A percentile compares a stretch with the other conserved stretches of the same genome.
Evolutionary conservation across 2,329 filamentous ascomycete genomes (phyloP).

Genomic region (Thermothelomyces thermophilus): DNA sequence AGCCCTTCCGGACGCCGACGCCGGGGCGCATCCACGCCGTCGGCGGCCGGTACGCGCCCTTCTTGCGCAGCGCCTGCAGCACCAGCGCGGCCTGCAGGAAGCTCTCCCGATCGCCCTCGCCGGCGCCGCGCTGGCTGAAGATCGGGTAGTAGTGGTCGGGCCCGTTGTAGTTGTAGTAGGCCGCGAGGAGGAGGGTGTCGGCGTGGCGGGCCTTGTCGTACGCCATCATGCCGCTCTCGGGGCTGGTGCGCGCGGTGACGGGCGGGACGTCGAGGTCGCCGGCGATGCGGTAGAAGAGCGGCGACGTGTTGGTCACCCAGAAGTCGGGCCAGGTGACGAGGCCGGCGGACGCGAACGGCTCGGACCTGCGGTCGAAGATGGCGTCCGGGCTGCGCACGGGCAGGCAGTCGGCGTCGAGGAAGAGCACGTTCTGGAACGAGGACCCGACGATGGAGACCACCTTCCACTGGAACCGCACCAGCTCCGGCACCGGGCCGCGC

Average conservation of each 20-base stretch:
- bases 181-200: conserved; percentile 40
- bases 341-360: conserved; percentile 46
- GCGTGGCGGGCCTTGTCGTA: conserved; percentile 42
- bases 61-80: conserved; percentile 35
- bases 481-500: conserved; percentile 17
- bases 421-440: conserved; percentile 51
- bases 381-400: conserved; percentile 34
- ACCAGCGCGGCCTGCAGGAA: conserved; percentile 40
- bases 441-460: conserved; percentile 51
- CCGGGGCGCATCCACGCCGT: conserved; percentile 13
- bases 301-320: conserved; percentile 38
- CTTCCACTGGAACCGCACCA: conserved; percentile 48
- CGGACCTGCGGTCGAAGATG: conserved; percentile 38
- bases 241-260: conserved; percentile 30
- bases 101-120: conserved; percentile 44
- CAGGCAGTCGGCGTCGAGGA: conserved; percentile 53
- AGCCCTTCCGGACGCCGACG: conserved; percentile 15
- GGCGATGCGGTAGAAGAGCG: conserved; percentile 40
- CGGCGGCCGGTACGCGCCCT: conserved; percentile 4
- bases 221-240: conserved; percentile 44
- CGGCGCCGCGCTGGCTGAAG: conserved; percentile 37
- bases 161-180: conserved; percentile 51
- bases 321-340: conserved; percentile 54
- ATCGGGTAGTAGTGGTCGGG: conserved; percentile 45
- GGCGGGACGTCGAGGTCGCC: conserved; percentile 28